Evolutionary conservation across 1,284 basidiomycete genomes (phyloP), one percentile per base, ranked within the genome.

Genomic region (Cystobasidium pallidum): DNA sequence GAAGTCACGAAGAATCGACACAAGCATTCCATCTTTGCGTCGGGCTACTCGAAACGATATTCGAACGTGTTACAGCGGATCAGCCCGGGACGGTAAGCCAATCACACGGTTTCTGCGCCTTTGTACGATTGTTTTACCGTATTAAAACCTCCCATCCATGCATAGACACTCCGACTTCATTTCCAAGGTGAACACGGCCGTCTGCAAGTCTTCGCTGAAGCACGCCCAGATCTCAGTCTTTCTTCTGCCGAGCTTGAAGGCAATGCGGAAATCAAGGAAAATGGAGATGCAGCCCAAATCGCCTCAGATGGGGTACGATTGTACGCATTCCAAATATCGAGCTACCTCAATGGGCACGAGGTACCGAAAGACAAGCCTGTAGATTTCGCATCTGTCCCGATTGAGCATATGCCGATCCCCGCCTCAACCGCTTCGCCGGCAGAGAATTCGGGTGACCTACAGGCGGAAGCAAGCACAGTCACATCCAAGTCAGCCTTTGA

Each of bases 1-100:
- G 92, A 0, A 83, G 81, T 10, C 78, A 81, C 4, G 83, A 83
- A 24, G 82, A 87, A 65, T 94, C 91, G 2, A 84, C 89, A 36
- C 86, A 86, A 67, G 86, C 92, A 0, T 99, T 97, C 82, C 84
- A 85, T 66, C 87, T 91, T 76, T 90, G 88, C 72, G 82, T 97
- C 2, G 83, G 82, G 2, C 75, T 96, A 19, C 83, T 97, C 74
- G 93, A 98, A 28, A 47, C 62, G 19, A 52, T 72, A 15, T 63
- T 72, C n/a, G 36, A 66, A 28, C 62, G 63, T 24, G 70, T 49
- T 3, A 59, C 63, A 0, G 39, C 51, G 15, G 70, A 66, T 47
- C 52, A 57, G n/a, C 70, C 70, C 15, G 54, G 43, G 19, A 34
- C 52, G 34, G 70, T 66, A 17, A 39, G 63, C 65, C 30, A 13